Conservation (phyloP, 192 early-diverging fungal species). For the Backusella luteola region DNA sequence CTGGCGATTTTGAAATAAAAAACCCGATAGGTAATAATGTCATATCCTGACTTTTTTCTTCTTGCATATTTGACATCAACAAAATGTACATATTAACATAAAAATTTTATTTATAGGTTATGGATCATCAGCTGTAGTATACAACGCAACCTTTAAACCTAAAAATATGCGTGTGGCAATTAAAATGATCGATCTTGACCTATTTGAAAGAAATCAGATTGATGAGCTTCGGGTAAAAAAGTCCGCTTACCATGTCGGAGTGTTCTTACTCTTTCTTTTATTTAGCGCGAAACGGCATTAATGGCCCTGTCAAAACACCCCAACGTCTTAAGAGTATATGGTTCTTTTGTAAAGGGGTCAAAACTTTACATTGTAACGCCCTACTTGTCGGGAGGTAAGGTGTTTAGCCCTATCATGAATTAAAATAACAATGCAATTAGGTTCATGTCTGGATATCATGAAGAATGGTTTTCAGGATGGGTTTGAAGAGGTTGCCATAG, state of each 20-base stretch:
- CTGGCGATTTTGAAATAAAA: constrained; percentile 34
- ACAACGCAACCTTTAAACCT: constrained; percentile 75
- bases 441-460: constrained; percentile 88
- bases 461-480: constrained; percentile 77
- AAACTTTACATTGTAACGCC: constrained; percentile 85
- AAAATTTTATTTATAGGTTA: constrained; percentile 52
- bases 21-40: constrained; percentile 26
- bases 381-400: constrained; percentile 61
- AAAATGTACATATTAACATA: neutral
- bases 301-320: constrained; percentile 86
- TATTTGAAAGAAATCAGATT: constrained; percentile 90
- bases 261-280: neutral
- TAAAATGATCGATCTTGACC: constrained; percentile 87
- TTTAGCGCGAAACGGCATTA: constrained; percentile 77
- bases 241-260: neutral
- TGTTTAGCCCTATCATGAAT: no score
- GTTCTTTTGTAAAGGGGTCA: constrained; percentile 78
- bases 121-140: constrained; percentile 85
- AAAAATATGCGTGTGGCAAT: constrained; percentile 68
- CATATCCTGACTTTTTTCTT: neutral
- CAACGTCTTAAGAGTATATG: constrained; percentile 78
- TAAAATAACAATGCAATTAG: constrained; percentile 27
- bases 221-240: constrained; percentile 77
- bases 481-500: constrained; percentile 77
- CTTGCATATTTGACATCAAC: neutral